These are phyloP conservation scores for Taiwanofungus camphoratus DNA, from an alignment of 1,284 basidiomycete genomes.

Conservation along the genomic window DNA sequence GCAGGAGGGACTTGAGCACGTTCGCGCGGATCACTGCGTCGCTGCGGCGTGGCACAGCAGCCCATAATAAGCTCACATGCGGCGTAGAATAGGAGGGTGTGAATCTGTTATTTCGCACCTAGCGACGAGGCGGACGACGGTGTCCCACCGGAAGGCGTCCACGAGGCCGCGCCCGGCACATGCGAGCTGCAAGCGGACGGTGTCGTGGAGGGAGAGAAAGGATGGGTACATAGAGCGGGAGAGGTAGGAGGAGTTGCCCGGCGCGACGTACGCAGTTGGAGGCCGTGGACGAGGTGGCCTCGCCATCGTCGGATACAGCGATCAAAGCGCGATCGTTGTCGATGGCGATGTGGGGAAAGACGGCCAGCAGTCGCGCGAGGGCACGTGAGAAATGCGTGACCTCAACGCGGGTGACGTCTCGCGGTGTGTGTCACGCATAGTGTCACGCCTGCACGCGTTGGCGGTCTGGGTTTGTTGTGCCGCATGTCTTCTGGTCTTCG, in stretches of 20 bases:
- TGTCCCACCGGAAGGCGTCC: constrained; percentile 69
- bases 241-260: constrained; percentile 1
- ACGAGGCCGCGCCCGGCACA: constrained; percentile 57
- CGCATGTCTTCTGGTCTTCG: no score
- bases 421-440: neutral
- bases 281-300: constrained; percentile 3
- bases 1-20: constrained; percentile 63
- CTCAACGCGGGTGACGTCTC: no score
- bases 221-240: constrained; percentile 49
- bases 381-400: no score
- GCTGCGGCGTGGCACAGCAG: constrained; percentile 29
- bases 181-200: constrained; percentile 49
- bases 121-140: constrained; percentile 48
- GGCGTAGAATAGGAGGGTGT: constrained; percentile 1
- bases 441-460: no score
- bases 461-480: no score
- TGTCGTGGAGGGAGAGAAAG: constrained; percentile 60
- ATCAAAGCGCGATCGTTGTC: neutral
- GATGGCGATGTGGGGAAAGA: no score
- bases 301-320: constrained; percentile 4
- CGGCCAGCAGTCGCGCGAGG: neutral
- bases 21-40: constrained; percentile 70
- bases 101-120: constrained; percentile 37
- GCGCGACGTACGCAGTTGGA: neutral
- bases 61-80: neutral